Evolutionary conservation across 257 asterid species (phyloP).

Genomic region (Primulina tabacum): DNA sequence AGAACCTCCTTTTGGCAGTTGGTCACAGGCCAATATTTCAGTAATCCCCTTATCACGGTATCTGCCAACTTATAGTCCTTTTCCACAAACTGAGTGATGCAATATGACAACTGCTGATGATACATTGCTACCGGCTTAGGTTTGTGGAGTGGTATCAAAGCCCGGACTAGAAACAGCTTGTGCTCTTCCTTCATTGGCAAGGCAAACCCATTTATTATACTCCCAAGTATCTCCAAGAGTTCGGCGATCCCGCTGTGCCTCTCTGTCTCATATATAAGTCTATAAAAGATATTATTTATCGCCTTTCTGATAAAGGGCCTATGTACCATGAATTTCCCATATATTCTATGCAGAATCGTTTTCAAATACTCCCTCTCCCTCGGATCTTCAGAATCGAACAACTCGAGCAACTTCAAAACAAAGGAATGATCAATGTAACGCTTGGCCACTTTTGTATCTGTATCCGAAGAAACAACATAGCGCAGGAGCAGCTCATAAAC

Average conservation of each 20-base stretch:
- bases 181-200: constrained; percentile 98
- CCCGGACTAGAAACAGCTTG: constrained; percentile 76
- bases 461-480: constrained; percentile 65
- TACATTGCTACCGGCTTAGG: constrained; percentile 58
- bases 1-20: constrained; percentile 82
- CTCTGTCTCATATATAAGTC: constrained; percentile 73
- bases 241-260: constrained; percentile 79
- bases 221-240: constrained; percentile 84
- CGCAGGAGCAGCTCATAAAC: constrained; percentile 67
- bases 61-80: constrained; percentile 78
- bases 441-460: constrained; percentile 68
- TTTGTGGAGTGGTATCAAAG: constrained; percentile 79
- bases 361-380: constrained; percentile 89
- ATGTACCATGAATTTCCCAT: constrained; percentile 88
- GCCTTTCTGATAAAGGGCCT: constrained; percentile 88
- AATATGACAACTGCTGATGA: constrained; percentile 74
- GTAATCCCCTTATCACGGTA: constrained; percentile 63
- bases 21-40: constrained; percentile 80
- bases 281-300: constrained; percentile 66
- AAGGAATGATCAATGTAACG: constrained; percentile 70
- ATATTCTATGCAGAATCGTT: constrained; percentile 75
- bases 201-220: constrained; percentile 86
- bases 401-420: constrained; percentile 60
- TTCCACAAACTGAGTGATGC: constrained; percentile 72
- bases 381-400: constrained; percentile 80